These are phyloP conservation scores for Selenicereus undatus DNA, from an alignment of 148 eudicot genomes.

Conservation along the genomic window DNA sequence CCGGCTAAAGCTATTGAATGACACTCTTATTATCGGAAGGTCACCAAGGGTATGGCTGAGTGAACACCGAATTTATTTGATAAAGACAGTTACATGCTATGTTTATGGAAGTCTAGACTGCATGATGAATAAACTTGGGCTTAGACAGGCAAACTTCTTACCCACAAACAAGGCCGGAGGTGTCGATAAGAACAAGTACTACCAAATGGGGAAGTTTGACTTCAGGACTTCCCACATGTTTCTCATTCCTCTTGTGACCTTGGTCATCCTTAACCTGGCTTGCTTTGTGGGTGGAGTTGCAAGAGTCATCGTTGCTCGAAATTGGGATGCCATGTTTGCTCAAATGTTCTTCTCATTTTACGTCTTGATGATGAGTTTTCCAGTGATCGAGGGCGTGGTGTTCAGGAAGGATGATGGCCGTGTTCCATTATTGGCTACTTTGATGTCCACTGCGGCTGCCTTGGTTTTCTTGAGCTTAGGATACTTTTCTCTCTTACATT, in stretches of 20 bases:
- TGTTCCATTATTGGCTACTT: conserved; percentile 13
- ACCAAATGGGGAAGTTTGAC: conserved; percentile 28
- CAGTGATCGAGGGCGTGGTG: conserved; percentile 29
- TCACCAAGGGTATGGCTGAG: conserved; percentile 17
- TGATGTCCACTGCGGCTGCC: conserved; percentile 16
- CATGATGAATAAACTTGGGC: conserved; percentile 20
- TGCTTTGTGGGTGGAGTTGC: conserved; percentile 25
- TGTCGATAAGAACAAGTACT: conserved; percentile 14
- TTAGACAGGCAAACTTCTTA: conserved; percentile 29
- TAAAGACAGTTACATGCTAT: conserved; percentile 21
- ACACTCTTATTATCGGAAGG: conserved; percentile 20
- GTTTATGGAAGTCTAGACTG: conserved; percentile 25
- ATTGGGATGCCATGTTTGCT: conserved; percentile 23
- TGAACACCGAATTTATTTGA: conserved; percentile 24
- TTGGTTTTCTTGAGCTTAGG: not conserved
- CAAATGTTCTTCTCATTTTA: conserved; percentile 23
- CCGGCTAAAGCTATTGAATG: conserved; percentile 30
- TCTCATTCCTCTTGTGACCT: conserved; percentile 20
- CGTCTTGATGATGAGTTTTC: conserved; percentile 20
- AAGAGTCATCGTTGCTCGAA: conserved; percentile 4
- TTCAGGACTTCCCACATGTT: conserved; percentile 35
- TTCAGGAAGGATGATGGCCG: conserved; percentile 29
- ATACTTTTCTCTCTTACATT: not conserved
- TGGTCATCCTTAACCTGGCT: conserved; percentile 18
- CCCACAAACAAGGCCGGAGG: conserved; percentile 34